Base-by-base conservation (phyloP, 73 alveolate genomes). In the Tetrahymena malaccensis region DNA sequence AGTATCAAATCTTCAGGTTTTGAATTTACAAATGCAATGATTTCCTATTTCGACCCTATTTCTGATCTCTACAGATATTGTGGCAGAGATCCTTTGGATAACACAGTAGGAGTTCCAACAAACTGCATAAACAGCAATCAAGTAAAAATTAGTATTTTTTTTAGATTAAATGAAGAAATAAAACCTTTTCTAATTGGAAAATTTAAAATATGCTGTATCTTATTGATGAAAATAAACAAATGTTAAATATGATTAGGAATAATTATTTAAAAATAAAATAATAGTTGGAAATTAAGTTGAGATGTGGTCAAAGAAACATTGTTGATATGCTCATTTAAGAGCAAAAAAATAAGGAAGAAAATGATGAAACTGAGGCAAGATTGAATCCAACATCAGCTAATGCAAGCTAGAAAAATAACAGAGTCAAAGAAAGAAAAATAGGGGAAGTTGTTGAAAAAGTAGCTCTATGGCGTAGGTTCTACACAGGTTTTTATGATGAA, bases 351-450 rank as follows among this genome's bases (percentile, higher is more conserved):
- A 70, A 70, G 40, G 89, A 70, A n/a, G 89, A 70, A 70, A 70
- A 70, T 31, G 89, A 70, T 70, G 89, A 70, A 70, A 70, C 89
- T 22, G 89, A 70, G 25, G 89, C 89, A n/a, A 70, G 89, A 70
- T 31, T 70, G 34, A 70, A 70, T 31, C 89, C 89, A 19, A 70
- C 89, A 19, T 70, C 89, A 27, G 89, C 89, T 11, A 70, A 70
- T 70, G 89, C 89, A 27, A 70, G 8, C 37, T 31, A 70, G 21
- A 70, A 70, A 31, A 70, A 70, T 70, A 70, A 70, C 37, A 70
- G 99, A 94, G 98, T 99, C 16, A 98, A 98, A 95, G 99, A 98
- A 96, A 96, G 99, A 96, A 98, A 97, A 94, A 98, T 98, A 21
- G 98, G 97, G 83, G 98, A 95, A 85, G 97, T 98, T 57, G 98